phyloP scores from a whole-genome alignment of 2,329 filamentous ascomycete genomes.

The Cytospora schulzeri region DNA sequence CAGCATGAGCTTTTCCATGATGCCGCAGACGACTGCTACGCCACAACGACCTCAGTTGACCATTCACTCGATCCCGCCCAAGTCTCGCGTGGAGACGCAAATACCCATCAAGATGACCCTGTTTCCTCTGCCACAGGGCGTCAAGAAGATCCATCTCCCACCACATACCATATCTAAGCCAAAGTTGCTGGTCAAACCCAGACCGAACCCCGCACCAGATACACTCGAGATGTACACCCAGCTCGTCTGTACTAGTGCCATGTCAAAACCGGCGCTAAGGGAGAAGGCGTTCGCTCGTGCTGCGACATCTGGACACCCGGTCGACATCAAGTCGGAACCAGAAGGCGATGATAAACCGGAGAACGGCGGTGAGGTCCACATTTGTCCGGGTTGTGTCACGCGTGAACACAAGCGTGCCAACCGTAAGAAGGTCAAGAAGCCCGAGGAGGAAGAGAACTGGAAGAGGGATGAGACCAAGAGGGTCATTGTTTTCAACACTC shows the following conservation, averaged over 20 bases:
- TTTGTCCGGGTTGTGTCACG: slow-evolving; percentile 88
- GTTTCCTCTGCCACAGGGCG: slow-evolving; percentile 71
- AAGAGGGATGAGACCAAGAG: slow-evolving; percentile 76
- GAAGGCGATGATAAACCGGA: slow-evolving; percentile 72
- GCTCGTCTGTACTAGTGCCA: slow-evolving; percentile 90
- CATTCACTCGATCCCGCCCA: slow-evolving; percentile 65
- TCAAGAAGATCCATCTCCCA: slow-evolving; percentile 82
- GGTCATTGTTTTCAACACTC: slow-evolving; percentile 89
- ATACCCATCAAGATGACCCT: slow-evolving; percentile 85
- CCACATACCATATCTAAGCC: slow-evolving; percentile 92
- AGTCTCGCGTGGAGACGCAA: slow-evolving; percentile 95
- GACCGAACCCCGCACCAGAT: slow-evolving; percentile 66
- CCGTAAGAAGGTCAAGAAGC: slow-evolving; percentile 90
- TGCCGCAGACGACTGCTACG: slow-evolving; percentile 28
- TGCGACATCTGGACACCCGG: slow-evolving; percentile 45
- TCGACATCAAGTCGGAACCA: slow-evolving; percentile 34
- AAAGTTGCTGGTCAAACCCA: slow-evolving; percentile 79
- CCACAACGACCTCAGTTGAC: slow-evolving; percentile 23
- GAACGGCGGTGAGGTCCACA: slow-evolving; percentile 91
- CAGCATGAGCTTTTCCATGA: slow-evolving; percentile 20
- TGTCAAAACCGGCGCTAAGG: slow-evolving; percentile 70
- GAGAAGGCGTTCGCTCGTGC: slow-evolving; percentile 67
- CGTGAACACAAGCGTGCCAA: slow-evolving; percentile 89
- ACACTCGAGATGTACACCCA: slow-evolving; percentile 78
- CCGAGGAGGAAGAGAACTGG: slow-evolving; percentile 89